Evolutionary conservation across 2,329 filamentous ascomycete genomes (phyloP).

Genomic region (Pseudogymnoascus sp.): DNA sequence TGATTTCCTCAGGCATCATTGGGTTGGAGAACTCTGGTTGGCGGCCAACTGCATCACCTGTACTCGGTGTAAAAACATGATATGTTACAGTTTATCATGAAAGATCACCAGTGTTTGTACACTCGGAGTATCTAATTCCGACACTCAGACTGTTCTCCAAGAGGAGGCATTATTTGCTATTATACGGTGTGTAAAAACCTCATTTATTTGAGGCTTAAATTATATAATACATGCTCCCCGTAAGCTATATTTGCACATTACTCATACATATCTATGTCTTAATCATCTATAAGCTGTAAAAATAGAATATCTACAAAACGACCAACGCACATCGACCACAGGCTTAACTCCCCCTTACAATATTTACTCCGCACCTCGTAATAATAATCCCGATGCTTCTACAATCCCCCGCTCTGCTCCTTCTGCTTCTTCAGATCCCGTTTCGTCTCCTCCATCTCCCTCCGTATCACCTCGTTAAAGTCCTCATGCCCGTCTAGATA

Average conservation of each 20-base stretch:
- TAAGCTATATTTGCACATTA: not conserved
- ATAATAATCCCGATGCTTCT: not conserved
- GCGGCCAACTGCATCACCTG: conserved; percentile 1
- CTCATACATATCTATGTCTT: conserved; percentile 5
- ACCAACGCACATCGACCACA: conserved; percentile 2
- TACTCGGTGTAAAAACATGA: not conserved
- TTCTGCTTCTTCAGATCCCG: conserved; percentile 18
- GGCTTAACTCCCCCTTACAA: not conserved
- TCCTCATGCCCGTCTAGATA: conserved; percentile 66
- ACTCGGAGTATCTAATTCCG: not conserved
- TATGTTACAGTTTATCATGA: not conserved
- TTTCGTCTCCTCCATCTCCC: conserved; percentile 57
- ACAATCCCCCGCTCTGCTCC: not conserved
- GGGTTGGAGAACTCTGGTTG: not conserved
- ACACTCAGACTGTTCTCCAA: not conserved
- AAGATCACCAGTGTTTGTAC: not conserved
- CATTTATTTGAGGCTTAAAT: not conserved
- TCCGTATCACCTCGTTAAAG: conserved; percentile 58
- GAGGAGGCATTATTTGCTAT: not conserved
- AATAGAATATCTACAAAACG: not conserved
- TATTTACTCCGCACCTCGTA: not conserved
- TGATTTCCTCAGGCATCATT: conserved; percentile 8
- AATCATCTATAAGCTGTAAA: conserved; percentile 1
- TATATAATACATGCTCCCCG: not conserved
- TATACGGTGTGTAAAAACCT: not conserved